Base-by-base conservation (phyloP, 2,329 filamentous ascomycete genomes). In the Xylaria sp. region DNA sequence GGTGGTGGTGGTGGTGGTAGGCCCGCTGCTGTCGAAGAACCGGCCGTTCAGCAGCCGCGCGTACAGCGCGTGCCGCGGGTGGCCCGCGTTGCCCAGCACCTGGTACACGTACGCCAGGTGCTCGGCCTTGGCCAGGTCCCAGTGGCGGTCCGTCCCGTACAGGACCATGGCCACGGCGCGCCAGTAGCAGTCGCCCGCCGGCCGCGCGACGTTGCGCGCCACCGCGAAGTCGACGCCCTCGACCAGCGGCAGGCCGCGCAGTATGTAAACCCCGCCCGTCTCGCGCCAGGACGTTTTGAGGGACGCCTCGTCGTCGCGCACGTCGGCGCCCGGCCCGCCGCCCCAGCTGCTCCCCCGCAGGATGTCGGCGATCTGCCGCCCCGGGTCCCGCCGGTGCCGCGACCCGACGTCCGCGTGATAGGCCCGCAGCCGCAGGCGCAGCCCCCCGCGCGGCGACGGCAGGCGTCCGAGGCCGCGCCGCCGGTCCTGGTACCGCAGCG, bases 121-220 rank as follows among this genome's bases (percentile, higher is more conserved):
- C 44, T 72, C 69, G 8, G 69, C 68, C 56, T 73, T 72, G 51
- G 72, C 65, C 2, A 69, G 52, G 11, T 64, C 44, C 66, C 66
- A 69, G 39, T 56, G 56, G 19, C 41, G 22, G 7, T 58, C 41
- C 11, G 51, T 57, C 20, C 69, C 70, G 47, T 71, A 69, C 2
- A 72, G 22, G 13, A 51, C 54, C 9, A 66, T 60, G 5, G 69
- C 62, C 6, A 71, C 26, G 7, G 69, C 57, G 29, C 66, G 60
- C 68, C 69, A 72, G 63, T 70, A 72, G 58, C 71, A 72, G 44
- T 69, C 57, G 1, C 65, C 66, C 1, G 22, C n/a, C 0, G 62
- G 59, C 0, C 44, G 43, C 5, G 2, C 20, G 24, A 48, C 16
- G 48, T 73, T 73, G 9, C 34, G 40, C 4, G 63, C 56, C 2